These are phyloP conservation scores for Haplosporangium sp. DNA, from an alignment of 371 early-diverging fungal species.

Conservation along the genomic window DNA sequence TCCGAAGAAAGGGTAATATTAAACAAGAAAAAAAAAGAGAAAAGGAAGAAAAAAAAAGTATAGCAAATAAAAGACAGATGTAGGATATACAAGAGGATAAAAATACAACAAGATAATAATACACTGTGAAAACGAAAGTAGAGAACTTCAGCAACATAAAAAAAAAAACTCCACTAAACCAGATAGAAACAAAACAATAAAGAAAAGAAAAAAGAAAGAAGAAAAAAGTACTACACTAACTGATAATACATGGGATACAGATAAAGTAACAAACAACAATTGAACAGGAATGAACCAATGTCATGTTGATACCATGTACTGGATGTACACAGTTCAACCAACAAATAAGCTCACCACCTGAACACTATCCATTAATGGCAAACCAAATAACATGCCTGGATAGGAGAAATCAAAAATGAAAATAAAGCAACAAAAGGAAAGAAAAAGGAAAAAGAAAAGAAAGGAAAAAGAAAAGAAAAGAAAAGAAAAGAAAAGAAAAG, in stretches of 20 bases:
- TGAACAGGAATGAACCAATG: conserved; percentile 2
- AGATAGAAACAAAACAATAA: conserved; percentile 1
- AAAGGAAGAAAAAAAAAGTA: conserved; percentile 17
- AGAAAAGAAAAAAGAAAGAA: background rate
- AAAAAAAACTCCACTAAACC: conserved; percentile 18
- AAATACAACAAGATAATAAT: conserved; percentile 35
- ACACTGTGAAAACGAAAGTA: conserved; percentile 19
- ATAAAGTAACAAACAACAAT: conserved; percentile 5
- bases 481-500: background rate
- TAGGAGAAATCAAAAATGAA: conserved; percentile 5
- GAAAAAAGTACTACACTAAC: conserved; percentile 4
- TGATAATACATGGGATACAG: conserved; percentile 17
- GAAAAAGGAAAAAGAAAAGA: background rate
- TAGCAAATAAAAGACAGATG: background rate
- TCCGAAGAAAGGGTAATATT: conserved; percentile 2
- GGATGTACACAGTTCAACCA: background rate
- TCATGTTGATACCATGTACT: background rate
- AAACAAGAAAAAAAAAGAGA: conserved; percentile 16
- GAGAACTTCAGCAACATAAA: conserved; percentile 20
- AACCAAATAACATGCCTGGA: conserved; percentile 45
- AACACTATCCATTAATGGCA: conserved; percentile 28
- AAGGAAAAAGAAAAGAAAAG: background rate
- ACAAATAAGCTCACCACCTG: conserved; percentile 1
- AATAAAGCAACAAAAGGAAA: background rate
- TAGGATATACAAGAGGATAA: conserved; percentile 22